phyloP scores from a whole-genome alignment of 2,329 filamentous ascomycete species.

The Aureobasidium sp. region DNA sequence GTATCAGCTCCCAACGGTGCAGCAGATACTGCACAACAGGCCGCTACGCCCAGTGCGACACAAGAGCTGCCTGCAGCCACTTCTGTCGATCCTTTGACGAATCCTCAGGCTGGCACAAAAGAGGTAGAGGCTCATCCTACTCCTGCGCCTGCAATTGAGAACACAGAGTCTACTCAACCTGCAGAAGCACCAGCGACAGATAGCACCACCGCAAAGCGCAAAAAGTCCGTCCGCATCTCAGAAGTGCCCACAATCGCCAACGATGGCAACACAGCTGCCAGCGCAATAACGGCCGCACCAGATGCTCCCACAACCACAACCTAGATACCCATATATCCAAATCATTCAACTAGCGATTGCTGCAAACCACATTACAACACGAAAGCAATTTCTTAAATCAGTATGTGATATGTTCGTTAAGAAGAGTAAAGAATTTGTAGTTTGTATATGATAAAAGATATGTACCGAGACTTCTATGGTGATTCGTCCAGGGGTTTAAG shows the following conservation, averaged over 20 bases:
- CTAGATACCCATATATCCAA: conserved; percentile 4
- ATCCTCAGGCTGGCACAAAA: background rate
- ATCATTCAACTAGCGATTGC: background rate
- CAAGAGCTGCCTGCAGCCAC: background rate
- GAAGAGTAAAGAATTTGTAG: background rate
- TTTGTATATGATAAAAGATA: background rate
- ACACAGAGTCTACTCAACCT: background rate
- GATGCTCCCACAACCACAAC: background rate
- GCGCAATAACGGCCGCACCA: background rate
- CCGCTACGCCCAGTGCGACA: background rate
- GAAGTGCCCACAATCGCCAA: background rate
- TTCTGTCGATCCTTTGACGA: background rate
- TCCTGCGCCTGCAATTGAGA: background rate
- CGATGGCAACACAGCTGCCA: background rate
- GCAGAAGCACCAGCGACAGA: background rate
- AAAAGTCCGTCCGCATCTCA: conserved; percentile 9
- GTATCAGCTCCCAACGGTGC: background rate
- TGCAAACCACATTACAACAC: background rate
- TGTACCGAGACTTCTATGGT: conserved; percentile 19
- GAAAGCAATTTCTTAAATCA: background rate
- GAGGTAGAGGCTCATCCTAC: background rate
- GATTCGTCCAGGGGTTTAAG: conserved; percentile 12
- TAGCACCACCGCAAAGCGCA: background rate
- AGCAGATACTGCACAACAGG: background rate
- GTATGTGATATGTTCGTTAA: too few relatives aligned